Conservation (phyloP, 1,139 yeast genomes). For the Candida smagusa region DNA sequence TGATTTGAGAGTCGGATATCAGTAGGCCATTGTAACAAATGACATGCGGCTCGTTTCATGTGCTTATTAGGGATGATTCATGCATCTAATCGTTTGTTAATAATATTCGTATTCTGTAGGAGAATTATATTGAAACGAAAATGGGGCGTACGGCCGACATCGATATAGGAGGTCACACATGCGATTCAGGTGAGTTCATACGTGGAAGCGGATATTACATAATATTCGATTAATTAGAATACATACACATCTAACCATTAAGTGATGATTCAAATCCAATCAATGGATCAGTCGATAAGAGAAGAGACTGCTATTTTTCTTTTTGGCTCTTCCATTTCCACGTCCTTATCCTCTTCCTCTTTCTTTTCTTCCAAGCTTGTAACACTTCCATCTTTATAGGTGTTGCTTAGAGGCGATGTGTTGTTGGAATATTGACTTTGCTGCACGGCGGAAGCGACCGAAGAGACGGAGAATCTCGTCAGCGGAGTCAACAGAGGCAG, state of each 20-base stretch:
- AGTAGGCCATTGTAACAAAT: no score
- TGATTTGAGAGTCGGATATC: no score
- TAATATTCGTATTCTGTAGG: no score
- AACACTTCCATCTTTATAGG: slow-evolving; percentile 6
- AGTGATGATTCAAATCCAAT: background rate
- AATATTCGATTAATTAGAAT: background rate
- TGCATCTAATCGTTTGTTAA: no score
- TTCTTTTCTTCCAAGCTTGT: slow-evolving; percentile 4
- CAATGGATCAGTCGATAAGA: slow-evolving; percentile 19
- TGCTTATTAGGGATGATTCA: no score
- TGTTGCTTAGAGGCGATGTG: slow-evolving; percentile 10
- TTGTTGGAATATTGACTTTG: slow-evolving; percentile 4
- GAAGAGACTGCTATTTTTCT: slow-evolving; percentile 27
- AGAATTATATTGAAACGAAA: no score
- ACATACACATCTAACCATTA: background rate
- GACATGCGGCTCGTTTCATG: no score
- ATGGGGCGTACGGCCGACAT: no score
- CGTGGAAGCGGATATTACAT: background rate
- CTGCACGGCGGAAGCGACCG: slow-evolving; percentile 18
- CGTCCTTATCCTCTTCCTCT: slow-evolving; percentile 2
- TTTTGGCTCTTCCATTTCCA: slow-evolving; percentile 9
- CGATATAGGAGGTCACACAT: no score
- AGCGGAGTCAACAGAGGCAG: slow-evolving; percentile 28
- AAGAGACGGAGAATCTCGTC: slow-evolving; percentile 27
- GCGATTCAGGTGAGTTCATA: no score